Evolutionary conservation across 2,329 filamentous ascomycete species (phyloP).

Genomic region (Ascochyta lentis): DNA sequence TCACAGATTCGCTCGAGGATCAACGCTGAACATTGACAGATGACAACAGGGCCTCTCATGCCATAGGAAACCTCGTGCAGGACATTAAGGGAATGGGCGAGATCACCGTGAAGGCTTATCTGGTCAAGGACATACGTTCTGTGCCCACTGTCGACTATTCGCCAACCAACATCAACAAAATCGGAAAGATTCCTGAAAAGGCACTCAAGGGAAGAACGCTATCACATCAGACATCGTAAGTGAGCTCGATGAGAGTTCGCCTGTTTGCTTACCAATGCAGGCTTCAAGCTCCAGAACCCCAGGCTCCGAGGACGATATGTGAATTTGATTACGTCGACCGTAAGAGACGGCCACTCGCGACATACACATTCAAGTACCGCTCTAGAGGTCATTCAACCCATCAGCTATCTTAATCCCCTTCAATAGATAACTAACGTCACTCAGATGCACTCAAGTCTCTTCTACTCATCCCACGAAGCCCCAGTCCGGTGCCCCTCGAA

Average conservation of each 20-base stretch:
- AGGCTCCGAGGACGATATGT: background rate
- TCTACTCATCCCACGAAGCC: conserved; percentile 39
- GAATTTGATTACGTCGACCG: background rate
- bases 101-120: conserved; percentile 20
- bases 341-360: conserved; percentile 16
- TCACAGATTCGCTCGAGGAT: no score
- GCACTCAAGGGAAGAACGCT: conserved; percentile 28
- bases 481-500: conserved; percentile 31
- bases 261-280: background rate
- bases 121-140: conserved; percentile 11
- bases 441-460: conserved; percentile 40
- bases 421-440: background rate
- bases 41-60: no score
- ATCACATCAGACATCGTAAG: conserved; percentile 22
- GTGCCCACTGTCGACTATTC: accelerated
- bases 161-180: background rate
- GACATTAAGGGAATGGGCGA: conserved; percentile 20
- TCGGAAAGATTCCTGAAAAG: conserved; percentile 26
- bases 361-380: conserved; percentile 29
- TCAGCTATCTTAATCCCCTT: background rate
- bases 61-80: conserved; percentile 3
- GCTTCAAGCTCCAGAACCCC: background rate
- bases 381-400: conserved; percentile 18
- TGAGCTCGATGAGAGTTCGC: no score
- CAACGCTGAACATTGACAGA: no score